Percentiles rank a stretch among this genome's conserved stretches.
Conservation (phyloP, 768 basidiomycete species). For the Clavulina sp. region DNA sequence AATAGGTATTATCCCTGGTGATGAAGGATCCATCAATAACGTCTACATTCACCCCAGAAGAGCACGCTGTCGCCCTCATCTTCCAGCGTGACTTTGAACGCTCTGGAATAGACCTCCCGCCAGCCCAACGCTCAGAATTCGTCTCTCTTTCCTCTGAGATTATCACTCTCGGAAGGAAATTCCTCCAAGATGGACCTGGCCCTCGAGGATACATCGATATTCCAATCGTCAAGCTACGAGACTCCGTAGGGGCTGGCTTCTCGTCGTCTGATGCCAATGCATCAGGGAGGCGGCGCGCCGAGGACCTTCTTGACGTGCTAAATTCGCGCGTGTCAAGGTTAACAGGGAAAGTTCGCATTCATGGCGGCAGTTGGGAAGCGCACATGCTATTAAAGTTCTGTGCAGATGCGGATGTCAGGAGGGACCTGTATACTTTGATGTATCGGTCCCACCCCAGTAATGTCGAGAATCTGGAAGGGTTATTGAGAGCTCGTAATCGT, state of each 20-base stretch:
- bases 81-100: conserved; percentile 97
- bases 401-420: conserved; percentile 64
- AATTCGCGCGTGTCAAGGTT: background rate
- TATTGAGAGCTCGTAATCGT: conserved; percentile 63
- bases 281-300: background rate
- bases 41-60: conserved; percentile 50
- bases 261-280: no score
- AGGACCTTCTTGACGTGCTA: background rate
- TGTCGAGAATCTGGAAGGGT: conserved; percentile 57
- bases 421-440: conserved; percentile 65
- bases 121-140: conserved; percentile 57
- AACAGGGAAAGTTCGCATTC: conserved; percentile 30
- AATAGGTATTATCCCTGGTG: conserved; percentile 52
- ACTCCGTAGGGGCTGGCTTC: background rate
- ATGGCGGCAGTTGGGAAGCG: conserved; percentile 77
- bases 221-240: conserved; percentile 22
- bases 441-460: conserved; percentile 47
- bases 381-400: conserved; percentile 87
- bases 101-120: conserved; percentile 82
- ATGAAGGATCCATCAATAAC: conserved; percentile 50
- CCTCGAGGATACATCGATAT: conserved; percentile 45
- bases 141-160: conserved; percentile 84
- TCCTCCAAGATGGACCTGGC: conserved; percentile 49
- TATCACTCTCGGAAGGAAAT: conserved; percentile 69
- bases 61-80: conserved; percentile 73